A percentile compares a stretch with the other conserved stretches of the same genome.
Evolutionary conservation across 2,329 filamentous ascomycete species (phyloP).

Genomic region (Meredithiella fracta): DNA sequence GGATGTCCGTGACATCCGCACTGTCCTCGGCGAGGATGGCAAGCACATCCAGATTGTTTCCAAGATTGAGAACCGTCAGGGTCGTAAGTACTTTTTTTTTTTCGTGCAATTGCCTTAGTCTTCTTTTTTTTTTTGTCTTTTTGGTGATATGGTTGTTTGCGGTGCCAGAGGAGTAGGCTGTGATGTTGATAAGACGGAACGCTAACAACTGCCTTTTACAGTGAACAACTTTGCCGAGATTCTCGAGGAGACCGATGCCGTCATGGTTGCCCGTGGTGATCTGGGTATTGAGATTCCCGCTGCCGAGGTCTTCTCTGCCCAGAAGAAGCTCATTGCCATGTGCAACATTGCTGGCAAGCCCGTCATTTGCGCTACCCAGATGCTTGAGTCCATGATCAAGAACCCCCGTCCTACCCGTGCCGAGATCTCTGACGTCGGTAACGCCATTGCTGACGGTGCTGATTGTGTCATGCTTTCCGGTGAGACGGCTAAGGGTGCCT

Average conservation of each 20-base stretch:
- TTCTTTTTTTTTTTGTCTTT: neutral
- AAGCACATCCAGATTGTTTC: slow-evolving; percentile 98
- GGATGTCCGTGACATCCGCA: slow-evolving; percentile 84
- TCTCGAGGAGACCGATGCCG: slow-evolving; percentile 86
- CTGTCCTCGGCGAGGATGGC: slow-evolving; percentile 78
- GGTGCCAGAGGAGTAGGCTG: no score
- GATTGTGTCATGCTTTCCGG: slow-evolving; percentile 99
- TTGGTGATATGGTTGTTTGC: neutral
- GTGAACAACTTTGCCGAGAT: slow-evolving; percentile 99
- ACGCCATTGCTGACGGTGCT: slow-evolving; percentile 85
- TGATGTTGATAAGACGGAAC: neutral
- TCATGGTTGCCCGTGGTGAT: slow-evolving; percentile 96
- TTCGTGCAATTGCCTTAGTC: neutral
- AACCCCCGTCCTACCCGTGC: slow-evolving; percentile 96
- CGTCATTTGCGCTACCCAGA: slow-evolving; percentile 96
- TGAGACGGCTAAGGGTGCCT: slow-evolving; percentile 95
- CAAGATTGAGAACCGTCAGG: slow-evolving; percentile 99
- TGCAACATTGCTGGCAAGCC: slow-evolving; percentile 99
- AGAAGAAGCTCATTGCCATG: slow-evolving; percentile 99
- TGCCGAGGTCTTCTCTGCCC: slow-evolving; percentile 94
- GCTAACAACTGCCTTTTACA: slow-evolving; percentile 11
- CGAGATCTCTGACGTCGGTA: slow-evolving; percentile 96
- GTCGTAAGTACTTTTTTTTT: slow-evolving; percentile 28
- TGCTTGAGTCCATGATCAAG: slow-evolving; percentile 99
- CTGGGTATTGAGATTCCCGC: slow-evolving; percentile 97